A percentile compares a stretch with the other conserved stretches of the same genome.
phyloP scores from a whole-genome alignment of 2,329 filamentous ascomycete species.

The Fusarium fujikuroi region DNA sequence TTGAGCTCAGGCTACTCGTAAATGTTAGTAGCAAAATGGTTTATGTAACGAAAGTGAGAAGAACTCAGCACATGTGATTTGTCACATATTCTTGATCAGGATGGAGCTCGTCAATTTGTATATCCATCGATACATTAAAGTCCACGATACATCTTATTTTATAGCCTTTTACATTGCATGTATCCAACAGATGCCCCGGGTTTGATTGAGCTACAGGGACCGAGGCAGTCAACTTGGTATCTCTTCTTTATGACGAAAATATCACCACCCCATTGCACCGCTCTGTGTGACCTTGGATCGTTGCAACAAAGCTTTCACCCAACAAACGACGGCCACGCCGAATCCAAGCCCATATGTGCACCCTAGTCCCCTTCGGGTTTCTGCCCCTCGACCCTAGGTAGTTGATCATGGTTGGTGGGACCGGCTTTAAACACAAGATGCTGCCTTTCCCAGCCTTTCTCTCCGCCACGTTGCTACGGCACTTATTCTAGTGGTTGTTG shows the following conservation, averaged over 20 bases:
- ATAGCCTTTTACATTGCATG: not conserved
- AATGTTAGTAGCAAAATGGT: not conserved
- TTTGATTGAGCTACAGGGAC: no score
- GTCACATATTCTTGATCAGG: not conserved
- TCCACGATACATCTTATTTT: not conserved
- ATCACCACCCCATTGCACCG: not conserved
- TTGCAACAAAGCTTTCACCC: not conserved
- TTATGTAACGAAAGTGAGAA: not conserved
- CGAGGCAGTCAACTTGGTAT: not conserved
- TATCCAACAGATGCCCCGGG: not conserved
- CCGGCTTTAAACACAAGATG: slow-evolving; percentile 24
- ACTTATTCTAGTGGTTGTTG: slow-evolving; percentile 42
- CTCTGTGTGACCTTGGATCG: not conserved
- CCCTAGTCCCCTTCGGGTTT: slow-evolving; percentile 19
- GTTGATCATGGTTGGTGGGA: slow-evolving; percentile 30
- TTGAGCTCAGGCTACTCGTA: not conserved
- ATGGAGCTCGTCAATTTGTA: not conserved
- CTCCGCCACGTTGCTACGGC: slow-evolving; percentile 45
- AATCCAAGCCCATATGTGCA: slow-evolving; percentile 2
- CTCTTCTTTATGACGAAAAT: not conserved
- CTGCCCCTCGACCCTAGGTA: slow-evolving; percentile 3
- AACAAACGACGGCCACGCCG: slow-evolving; percentile 35
- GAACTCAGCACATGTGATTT: not conserved
- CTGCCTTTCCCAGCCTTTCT: slow-evolving; percentile 42
- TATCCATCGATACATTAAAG: not conserved